Evolutionary conservation across 768 basidiomycete species (phyloP), one percentile per base, ranked within the genome.

Genomic region (Thelephora ganbajun): DNA sequence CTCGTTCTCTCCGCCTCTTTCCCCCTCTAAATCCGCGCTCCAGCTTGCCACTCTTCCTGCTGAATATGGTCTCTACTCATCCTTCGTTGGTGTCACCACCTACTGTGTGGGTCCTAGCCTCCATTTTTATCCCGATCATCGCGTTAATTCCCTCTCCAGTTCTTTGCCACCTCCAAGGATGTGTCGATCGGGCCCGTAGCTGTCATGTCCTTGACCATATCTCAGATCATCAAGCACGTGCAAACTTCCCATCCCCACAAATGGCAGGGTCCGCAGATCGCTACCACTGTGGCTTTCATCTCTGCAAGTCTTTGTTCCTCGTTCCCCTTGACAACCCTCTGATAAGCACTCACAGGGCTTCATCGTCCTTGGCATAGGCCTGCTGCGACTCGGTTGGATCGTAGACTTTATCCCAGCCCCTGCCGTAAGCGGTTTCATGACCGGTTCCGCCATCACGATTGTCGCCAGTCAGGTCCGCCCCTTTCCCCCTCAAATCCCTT

Each of bases 111-210:
- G 80, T 63, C 7, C 23, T 4, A 11, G 5, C 19, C 16, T 1
- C 14, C 0, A 34, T 33, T 16, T 35, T 14, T 18, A 22, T 23
- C 19, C 33, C 30, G 34, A 37, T 39, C 34, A 23, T 45, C 35
- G 33, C 26, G 33, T 46, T 35, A 47, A 50, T 33, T 30, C 48
- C 22, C 34, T 20, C 30, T 19, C 33, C 6, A 53, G 83, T 76
- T 96, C 66, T 97, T 98, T 59, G 94, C 92, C 19, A 98, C 96
- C 0, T 89, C 89, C 23, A 97, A 97, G 64, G 96, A 99, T 69
- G 88, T 99, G 36, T 93, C 91, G n/a, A 98, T 99, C 55, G 96
- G 96, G 44, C 96, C 96, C 2, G 94, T 98, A 55, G 94, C 96
- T 6, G 94, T 99, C 60, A 96, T 99, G 92, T 93, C 90, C 2